Conservation (phyloP, 2,329 filamentous ascomycete species). For the Aquanectria penicillioides region DNA sequence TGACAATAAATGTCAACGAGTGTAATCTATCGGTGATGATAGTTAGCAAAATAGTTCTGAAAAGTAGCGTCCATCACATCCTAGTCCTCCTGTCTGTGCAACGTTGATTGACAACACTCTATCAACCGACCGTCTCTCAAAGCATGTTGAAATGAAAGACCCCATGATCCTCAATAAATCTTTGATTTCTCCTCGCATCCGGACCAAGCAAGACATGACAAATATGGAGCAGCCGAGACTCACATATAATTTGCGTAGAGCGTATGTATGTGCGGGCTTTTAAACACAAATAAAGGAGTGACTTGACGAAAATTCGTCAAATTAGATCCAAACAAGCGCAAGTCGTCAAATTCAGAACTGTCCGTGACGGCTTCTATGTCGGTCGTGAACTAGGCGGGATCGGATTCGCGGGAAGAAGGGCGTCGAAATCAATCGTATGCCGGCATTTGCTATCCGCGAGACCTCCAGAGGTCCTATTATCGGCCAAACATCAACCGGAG, state of each 20-base stretch:
- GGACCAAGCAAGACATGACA: not conserved
- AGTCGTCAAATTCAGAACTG: constrained; percentile 39
- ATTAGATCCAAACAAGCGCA: constrained; percentile 39
- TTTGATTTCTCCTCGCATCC: not conserved
- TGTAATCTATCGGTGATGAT: constrained; percentile 46
- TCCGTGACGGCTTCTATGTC: constrained; percentile 35
- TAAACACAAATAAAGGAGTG: constrained; percentile 54
- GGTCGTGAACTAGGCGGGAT: constrained; percentile 29
- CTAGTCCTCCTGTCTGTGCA: too few relatives aligned
- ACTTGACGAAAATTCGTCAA: constrained; percentile 59
- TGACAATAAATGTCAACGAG: constrained; percentile 66
- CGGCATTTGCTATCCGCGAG: constrained; percentile 46
- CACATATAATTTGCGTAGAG: constrained; percentile 44
- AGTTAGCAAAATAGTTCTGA: too few relatives aligned
- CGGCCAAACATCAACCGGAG: constrained; percentile 39
- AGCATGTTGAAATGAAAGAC: not conserved
- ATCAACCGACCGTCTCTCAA: not conserved
- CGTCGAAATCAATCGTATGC: constrained; percentile 44
- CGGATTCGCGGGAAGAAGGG: constrained; percentile 28
- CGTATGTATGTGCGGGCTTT: constrained; percentile 41
- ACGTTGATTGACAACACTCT: too few relatives aligned
- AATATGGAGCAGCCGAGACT: constrained; percentile 21
- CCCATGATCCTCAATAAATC: too few relatives aligned
- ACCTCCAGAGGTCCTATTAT: constrained; percentile 44
- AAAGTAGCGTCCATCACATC: too few relatives aligned